Conservation (phyloP, 495 filamentous ascomycete species). For the Bombardia bombarda region DNA sequence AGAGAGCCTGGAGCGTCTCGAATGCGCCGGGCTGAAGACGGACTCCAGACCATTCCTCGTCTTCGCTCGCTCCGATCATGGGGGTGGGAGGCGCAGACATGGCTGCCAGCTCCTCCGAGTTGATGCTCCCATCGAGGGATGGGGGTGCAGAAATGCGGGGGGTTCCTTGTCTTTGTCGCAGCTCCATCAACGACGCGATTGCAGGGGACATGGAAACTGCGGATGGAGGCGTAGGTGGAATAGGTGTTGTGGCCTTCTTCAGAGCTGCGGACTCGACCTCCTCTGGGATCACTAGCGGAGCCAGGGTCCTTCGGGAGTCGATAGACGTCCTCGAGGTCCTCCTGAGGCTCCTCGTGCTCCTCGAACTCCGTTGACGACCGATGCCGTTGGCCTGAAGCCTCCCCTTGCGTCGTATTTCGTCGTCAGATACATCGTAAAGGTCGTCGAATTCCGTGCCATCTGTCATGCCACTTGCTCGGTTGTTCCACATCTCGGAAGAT, state of each 20-base stretch:
- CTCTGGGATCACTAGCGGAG: constrained; percentile 64
- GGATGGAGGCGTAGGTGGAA: constrained; percentile 67
- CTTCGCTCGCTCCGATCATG: constrained; percentile 52
- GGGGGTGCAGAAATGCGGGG: constrained; percentile 73
- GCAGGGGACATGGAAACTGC: constrained; percentile 73
- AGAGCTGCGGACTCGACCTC: constrained; percentile 14
- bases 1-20: constrained; percentile 68
- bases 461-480: constrained; percentile 42
- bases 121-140: constrained; percentile 80
- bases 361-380: constrained; percentile 24
- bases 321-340: constrained; percentile 17
- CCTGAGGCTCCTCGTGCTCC: constrained; percentile 15
- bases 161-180: constrained; percentile 44
- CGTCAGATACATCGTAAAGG: constrained; percentile 76
- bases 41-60: too few species aligned
- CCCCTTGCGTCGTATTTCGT: constrained; percentile 29
- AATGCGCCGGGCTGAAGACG: constrained; percentile 71
- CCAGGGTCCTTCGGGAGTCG: constrained; percentile 40
- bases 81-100: constrained; percentile 78
- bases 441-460: constrained; percentile 69
- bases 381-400: constrained; percentile 27
- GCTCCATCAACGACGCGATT: constrained; percentile 55
- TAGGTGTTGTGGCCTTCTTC: constrained; percentile 47
- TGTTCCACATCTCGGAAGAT: constrained; percentile 48
- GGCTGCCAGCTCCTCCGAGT: constrained; percentile 73